A percentile compares a stretch with the other conserved stretches of the same genome.
phyloP scores from a whole-genome alignment of 768 basidiomycete genomes.

The Boletus rubropictus region DNA sequence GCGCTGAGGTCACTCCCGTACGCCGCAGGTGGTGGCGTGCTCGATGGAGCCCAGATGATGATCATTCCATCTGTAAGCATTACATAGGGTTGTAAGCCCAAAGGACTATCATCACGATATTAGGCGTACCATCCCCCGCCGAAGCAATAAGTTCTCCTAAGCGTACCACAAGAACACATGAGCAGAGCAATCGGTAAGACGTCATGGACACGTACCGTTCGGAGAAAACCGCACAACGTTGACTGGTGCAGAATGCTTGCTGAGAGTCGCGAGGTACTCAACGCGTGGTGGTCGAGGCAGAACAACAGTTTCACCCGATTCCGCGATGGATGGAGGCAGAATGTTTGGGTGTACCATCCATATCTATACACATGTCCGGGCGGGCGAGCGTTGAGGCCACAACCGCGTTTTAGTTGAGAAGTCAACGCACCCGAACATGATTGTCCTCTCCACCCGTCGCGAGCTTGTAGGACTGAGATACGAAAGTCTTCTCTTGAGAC shows the following conservation, averaged over 20 bases:
- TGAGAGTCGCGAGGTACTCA: conserved; percentile 92
- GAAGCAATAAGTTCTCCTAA: conserved; percentile 89
- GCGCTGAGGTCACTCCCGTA: conserved; percentile 79
- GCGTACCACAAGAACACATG: background rate
- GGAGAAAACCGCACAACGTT: conserved; percentile 97
- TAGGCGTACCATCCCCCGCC: conserved; percentile 84
- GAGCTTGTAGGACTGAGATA: conserved; percentile 75
- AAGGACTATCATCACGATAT: conserved; percentile 1
- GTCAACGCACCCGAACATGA: conserved; percentile 79
- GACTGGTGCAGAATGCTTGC: conserved; percentile 88
- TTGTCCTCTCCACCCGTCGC: conserved; percentile 97
- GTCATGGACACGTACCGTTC: conserved; percentile 55
- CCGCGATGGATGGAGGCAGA: conserved; percentile 53
- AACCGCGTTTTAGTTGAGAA: conserved; percentile 8
- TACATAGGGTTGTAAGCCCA: background rate
- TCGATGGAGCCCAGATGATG: conserved; percentile 88
- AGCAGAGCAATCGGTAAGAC: background rate
- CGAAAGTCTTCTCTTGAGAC: conserved; percentile 47
- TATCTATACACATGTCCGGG: conserved; percentile 42
- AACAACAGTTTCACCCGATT: conserved; percentile 28
- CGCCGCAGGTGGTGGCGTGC: conserved; percentile 58
- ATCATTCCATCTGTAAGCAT: conserved; percentile 81
- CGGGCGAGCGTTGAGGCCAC: conserved; percentile 6
- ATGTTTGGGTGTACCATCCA: conserved; percentile 97
- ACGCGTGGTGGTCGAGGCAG: conserved; percentile 70